These are phyloP conservation scores for Sequoiadendron giganteum DNA, from an alignment of 75 land plant species.

Conservation along the genomic window DNA sequence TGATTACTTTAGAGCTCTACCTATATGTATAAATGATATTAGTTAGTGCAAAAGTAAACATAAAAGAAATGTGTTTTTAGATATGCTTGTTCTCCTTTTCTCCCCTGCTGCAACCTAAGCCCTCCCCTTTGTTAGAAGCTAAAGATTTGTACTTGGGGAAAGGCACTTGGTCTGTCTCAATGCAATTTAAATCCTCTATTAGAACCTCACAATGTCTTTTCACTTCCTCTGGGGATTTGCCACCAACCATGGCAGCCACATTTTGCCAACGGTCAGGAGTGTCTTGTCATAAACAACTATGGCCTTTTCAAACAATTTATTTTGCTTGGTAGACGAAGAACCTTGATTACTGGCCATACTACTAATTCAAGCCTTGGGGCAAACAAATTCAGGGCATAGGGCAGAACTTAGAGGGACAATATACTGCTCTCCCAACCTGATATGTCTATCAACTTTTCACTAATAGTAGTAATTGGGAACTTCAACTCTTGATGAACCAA, in stretches of 20 bases:
- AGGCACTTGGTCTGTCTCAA: slow-evolving; percentile 58
- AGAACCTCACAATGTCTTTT: slow-evolving; percentile 25
- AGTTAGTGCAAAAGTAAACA: background rate
- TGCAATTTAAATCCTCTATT: slow-evolving; percentile 50
- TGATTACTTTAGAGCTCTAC: background rate
- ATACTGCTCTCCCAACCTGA: background rate
- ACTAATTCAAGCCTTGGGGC: background rate
- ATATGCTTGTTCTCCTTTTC: background rate
- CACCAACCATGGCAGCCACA: slow-evolving; percentile 66
- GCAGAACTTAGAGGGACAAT: background rate
- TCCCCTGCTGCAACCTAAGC: background rate
- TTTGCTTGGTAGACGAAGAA: slow-evolving; percentile 36
- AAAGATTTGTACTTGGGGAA: slow-evolving; percentile 50
- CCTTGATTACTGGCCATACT: background rate
- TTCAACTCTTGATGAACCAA: background rate
- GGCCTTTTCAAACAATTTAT: slow-evolving; percentile 70
- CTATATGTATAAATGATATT: background rate
- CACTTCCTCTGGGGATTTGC: slow-evolving; percentile 68
- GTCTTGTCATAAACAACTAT: slow-evolving; percentile 21
- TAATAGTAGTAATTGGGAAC: no score
- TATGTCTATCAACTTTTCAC: background rate
- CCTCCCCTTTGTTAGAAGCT: background rate
- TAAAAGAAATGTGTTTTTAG: background rate
- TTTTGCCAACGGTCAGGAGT: slow-evolving; percentile 75
- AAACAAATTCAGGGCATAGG: background rate